Evolutionary conservation across 164 flowering plant species (phyloP), one percentile per base, ranked within the genome.

Genomic region (Magnolia sinica): DNA sequence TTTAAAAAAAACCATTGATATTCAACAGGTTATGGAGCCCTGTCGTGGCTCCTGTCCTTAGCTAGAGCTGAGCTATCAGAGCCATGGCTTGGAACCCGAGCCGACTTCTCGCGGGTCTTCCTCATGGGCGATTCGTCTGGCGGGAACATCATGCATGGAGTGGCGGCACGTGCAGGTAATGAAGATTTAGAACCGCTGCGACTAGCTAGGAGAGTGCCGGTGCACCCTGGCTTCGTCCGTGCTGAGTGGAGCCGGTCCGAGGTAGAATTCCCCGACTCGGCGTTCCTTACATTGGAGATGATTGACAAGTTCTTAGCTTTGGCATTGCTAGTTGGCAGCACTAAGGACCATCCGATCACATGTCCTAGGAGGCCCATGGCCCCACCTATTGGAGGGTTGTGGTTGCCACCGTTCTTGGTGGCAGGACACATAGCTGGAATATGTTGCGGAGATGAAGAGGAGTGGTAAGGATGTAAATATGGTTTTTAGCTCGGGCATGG

Each of bases 121-220:
- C 87, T 94, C 67, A 85, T 92, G 0, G 96, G 98, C 0, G 98
- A 94, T 77, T 92, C 96, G 85, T 87, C 93, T 8, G 95, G 98
- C 7, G 96, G 88, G 16, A 91, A 88, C 83, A 9, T 93, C 4
- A 94, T 90, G 10, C 98, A 93, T 65, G 79, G 84, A 8, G 90
- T 89, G 72, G 93, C 93, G 0, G 90, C 87, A 9, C 80, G 87
- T 1, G 91, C 92, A 0, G 91, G 89, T 0, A 10, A 76, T 0
- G 82, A 19, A 23, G 81, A 81, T 3, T 8, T 83, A 67, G 37
- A 16, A n/a, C 88, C 90, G 1, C 6, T 88, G 37, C 76, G 70
- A 3, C 3, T 93, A 5, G 87, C 89, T 24, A 96, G 96, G 0
- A 88, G 78, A 20, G 83, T 92, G 8, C 92, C 88, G 2, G 75